phyloP scores from a whole-genome alignment of 495 filamentous ascomycete genomes.

The Pseudotulostoma volvatum region DNA sequence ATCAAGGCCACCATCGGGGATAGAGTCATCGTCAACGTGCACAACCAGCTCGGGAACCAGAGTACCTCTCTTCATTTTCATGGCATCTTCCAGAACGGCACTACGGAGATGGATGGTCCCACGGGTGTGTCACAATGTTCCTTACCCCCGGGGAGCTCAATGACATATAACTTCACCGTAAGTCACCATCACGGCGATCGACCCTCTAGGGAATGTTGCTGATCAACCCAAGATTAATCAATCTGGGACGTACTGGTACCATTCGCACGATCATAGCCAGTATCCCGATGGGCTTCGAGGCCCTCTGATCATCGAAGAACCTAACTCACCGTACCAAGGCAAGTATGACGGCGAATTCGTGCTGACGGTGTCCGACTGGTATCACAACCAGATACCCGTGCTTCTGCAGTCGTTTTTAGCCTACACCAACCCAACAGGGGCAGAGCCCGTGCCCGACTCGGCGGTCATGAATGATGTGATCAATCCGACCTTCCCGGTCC shows the following conservation, averaged over 20 bases:
- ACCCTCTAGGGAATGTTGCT: too few species aligned
- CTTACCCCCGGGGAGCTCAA: constrained; percentile 42
- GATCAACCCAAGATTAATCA: constrained; percentile 34
- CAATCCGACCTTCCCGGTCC: constrained; percentile 39
- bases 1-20: constrained; percentile 59
- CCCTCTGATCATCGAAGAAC: constrained; percentile 55
- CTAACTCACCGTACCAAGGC: constrained; percentile 38
- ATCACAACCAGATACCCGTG: constrained; percentile 20
- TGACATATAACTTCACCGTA: constrained; percentile 68
- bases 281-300: constrained; percentile 65
- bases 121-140: constrained; percentile 52
- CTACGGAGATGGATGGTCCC: constrained; percentile 60
- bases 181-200: constrained; percentile 10
- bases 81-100: constrained; percentile 56
- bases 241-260: constrained; percentile 72
- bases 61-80: constrained; percentile 63
- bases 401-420: background rate
- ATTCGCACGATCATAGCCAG: constrained; percentile 51
- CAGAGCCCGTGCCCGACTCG: constrained; percentile 27
- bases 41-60: constrained; percentile 58
- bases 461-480: constrained; percentile 42
- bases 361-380: constrained; percentile 52
- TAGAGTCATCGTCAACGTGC: constrained; percentile 49
- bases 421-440: constrained; percentile 6
- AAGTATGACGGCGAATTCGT: constrained; percentile 52